phyloP scores from a whole-genome alignment of 352 stramenopile genomes.

The Phytophthora tentaculata region DNA sequence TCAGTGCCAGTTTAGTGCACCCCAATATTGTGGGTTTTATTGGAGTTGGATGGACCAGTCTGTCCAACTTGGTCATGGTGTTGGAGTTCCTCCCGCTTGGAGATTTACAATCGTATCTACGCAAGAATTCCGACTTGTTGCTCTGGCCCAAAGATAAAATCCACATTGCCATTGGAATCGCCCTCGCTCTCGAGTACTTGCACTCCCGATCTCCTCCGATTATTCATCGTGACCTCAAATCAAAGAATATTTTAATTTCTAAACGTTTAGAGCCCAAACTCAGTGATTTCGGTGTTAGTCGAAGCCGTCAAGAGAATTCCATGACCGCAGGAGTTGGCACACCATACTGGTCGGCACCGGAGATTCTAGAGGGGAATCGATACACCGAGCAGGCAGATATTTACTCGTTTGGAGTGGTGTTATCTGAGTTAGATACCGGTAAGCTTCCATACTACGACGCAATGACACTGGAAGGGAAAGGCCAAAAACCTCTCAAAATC shows the following conservation, averaged over 20 bases:
- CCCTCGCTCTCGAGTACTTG: conserved; percentile 37
- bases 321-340: conserved; percentile 55
- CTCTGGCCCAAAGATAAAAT: conserved; percentile 38
- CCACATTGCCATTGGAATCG: conserved; percentile 36
- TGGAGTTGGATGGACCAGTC: conserved; percentile 47
- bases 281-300: conserved; percentile 83
- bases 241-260: conserved; percentile 66
- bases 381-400: conserved; percentile 68
- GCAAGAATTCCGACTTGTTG: conserved; percentile 16
- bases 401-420: conserved; percentile 43
- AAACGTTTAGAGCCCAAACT: conserved; percentile 66
- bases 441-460: conserved; percentile 38
- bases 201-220: conserved; percentile 26
- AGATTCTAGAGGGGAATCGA: conserved; percentile 59
- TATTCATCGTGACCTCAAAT: conserved; percentile 42
- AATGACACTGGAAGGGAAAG: conserved; percentile 19
- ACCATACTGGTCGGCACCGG: conserved; percentile 66
- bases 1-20: conserved; percentile 36
- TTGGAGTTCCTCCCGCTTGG: conserved; percentile 47
- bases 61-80: conserved; percentile 47
- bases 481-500: conserved; percentile 41
- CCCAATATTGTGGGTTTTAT: conserved; percentile 42
- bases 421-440: conserved; percentile 38
- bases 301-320: conserved; percentile 1
- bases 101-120: conserved; percentile 43